These are phyloP conservation scores for Artemisia argyi DNA, from an alignment of 129 eudicot genomes.

Conservation along the genomic window DNA sequence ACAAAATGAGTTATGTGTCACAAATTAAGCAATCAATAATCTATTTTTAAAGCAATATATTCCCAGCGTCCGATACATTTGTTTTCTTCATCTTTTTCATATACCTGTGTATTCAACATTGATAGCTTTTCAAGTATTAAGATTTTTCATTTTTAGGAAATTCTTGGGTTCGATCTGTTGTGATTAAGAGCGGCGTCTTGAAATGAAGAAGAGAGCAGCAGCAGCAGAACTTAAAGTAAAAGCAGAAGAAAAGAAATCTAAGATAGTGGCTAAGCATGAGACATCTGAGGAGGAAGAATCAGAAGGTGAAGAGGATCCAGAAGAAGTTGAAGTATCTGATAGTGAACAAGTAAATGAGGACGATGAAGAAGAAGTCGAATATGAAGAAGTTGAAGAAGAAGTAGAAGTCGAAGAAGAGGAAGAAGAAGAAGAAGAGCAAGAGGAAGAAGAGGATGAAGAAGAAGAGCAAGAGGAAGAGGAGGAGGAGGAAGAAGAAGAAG, in stretches of 20 bases:
- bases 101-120: not conserved
- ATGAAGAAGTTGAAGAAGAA: conserved; percentile 23
- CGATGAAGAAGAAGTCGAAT: conserved; percentile 28
- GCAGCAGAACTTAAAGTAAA: conserved; percentile 22
- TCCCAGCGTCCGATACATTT: not conserved
- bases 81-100: not conserved
- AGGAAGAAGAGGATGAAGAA: conserved; percentile 30
- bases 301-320: conserved; percentile 14
- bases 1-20: conserved; percentile 3
- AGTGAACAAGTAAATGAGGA: conserved; percentile 19
- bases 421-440: conserved; percentile 26
- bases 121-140: not conserved
- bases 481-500: conserved; percentile 25
- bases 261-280: conserved; percentile 32
- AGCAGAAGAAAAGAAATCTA: conserved; percentile 39
- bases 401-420: conserved; percentile 25
- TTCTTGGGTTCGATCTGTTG: conserved; percentile 16
- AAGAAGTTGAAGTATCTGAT: no score
- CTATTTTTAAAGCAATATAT: not conserved
- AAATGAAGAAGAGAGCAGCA: conserved; percentile 45
- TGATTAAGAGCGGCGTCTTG: conserved; percentile 14
- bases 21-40: not conserved
- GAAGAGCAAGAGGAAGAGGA: conserved; percentile 39
- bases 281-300: conserved; percentile 36
- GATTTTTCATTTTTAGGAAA: conserved; percentile 18